Evolutionary conservation across 257 asterid species (phyloP).

Genomic region (Eustoma russellianum): DNA sequence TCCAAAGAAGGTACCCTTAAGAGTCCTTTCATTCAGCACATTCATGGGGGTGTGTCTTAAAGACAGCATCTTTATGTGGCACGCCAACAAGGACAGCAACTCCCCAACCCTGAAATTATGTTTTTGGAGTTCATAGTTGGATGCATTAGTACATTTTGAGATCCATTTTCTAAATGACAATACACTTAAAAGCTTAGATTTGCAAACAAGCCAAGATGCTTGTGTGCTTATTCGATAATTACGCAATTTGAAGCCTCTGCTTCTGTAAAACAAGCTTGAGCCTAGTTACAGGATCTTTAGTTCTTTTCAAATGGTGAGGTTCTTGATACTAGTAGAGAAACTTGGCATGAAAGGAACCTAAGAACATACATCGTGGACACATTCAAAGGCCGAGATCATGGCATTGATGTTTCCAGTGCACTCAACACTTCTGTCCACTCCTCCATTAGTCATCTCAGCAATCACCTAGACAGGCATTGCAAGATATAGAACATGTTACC

Average conservation of each 20-base stretch:
- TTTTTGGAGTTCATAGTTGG: neutral
- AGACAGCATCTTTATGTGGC: conserved; percentile 3
- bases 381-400: no score
- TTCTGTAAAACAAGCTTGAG: no score
- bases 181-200: no score
- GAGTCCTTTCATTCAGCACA: conserved; percentile 2
- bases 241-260: no score
- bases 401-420: neutral
- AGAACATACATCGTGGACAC: neutral
- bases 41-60: conserved; percentile 11
- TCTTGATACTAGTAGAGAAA: neutral
- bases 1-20: conserved; percentile 3
- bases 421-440: neutral
- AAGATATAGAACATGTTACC: no score
- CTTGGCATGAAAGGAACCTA: no score
- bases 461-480: conserved; percentile 17
- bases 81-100: conserved; percentile 5
- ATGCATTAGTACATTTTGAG: no score
- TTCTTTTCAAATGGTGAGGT: neutral
- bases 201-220: no score
- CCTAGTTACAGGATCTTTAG: no score
- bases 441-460: no score
- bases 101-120: conserved; percentile 1
- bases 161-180: no score
- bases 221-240: no score